Evolutionary conservation across 331 rosid genomes (phyloP).

Genomic region (Erythrophleum ivorense): DNA sequence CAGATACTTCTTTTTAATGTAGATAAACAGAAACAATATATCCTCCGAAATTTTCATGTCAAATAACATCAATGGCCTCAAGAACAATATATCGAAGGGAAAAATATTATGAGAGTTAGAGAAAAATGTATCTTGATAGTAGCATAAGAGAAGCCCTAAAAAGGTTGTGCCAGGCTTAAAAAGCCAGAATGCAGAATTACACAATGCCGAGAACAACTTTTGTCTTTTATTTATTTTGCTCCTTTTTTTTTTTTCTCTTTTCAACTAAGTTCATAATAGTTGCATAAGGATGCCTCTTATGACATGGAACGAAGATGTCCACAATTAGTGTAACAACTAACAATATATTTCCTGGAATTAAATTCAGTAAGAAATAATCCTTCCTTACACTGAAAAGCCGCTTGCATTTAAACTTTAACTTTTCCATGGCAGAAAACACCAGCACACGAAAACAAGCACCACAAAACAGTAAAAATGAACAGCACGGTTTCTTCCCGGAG

Average conservation of each 20-base stretch:
- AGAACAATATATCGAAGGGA: background rate
- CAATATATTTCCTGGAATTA: constrained; percentile 17
- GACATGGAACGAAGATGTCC: background rate
- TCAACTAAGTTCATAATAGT: background rate
- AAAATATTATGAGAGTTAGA: background rate
- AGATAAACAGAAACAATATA: constrained; percentile 3
- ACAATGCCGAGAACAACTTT: background rate
- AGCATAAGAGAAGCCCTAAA: background rate
- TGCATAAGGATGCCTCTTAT: background rate
- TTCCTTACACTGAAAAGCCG: constrained; percentile 66
- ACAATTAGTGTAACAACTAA: background rate
- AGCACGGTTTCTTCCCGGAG: constrained; percentile 62
- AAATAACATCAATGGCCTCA: constrained; percentile 8
- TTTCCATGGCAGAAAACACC: constrained; percentile 57
- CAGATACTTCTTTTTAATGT: constrained; percentile 2
- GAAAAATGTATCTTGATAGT: background rate
- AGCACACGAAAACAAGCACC: constrained; percentile 56
- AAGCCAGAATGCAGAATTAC: background rate
- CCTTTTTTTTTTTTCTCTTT: background rate
- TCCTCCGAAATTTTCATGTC: background rate
- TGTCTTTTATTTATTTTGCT: background rate
- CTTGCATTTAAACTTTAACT: constrained; percentile 59
- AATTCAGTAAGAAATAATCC: background rate
- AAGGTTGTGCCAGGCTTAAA: background rate
- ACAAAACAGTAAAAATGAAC: constrained; percentile 67